Base-by-base conservation (phyloP, 148 eudicot species). In the Oxyria digyna region DNA sequence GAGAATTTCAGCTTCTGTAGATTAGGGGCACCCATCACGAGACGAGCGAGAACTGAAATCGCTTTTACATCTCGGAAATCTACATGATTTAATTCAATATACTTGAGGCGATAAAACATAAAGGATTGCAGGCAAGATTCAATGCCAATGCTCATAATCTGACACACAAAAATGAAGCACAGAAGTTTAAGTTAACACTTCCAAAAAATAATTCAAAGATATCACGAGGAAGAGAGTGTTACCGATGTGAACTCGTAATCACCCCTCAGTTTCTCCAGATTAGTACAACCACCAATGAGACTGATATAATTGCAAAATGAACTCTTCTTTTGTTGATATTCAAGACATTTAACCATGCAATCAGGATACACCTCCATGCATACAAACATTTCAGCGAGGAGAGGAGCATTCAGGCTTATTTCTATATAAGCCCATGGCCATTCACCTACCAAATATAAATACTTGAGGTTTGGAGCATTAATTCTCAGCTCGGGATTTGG, bases 1-100 rank as follows among this genome's bases (percentile, higher is more conserved):
- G 91, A 87, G 76, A 93, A 80, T 29, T 87, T 87, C 72, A 92
- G 96, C 71, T 87, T 94, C 75, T n/a, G n/a, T n/a, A n/a, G n/a
- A n/a, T n/a, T n/a, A n/a, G n/a, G n/a, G n/a, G n/a, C n/a, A n/a
- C n/a, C 85, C 69, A 77, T 68, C 71, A 93, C 83, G 79, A 93
- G 79, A 57, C 81, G 88, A 74, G 87, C 88, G 77, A 89, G 78
- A 66, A 85, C 91, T 71, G 76, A 48, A 35, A 87, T 83, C 78
- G 87, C 96, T 69, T 89, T 86, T 79, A 78, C 73, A 80, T 93
- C 96, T 71, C 87, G 95, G 67, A 87, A 89, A 67, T 87, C 86
- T 57, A 89, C 89, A 81, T 89, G 88, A 75, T 82, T 77, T 45
- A 93, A 43, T 70, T 87, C 86, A 69, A 93, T 81, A 33, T 73